Base-by-base conservation (phyloP, 1,139 yeast species). In the Zygosaccharomyces pseudobailii region DNA sequence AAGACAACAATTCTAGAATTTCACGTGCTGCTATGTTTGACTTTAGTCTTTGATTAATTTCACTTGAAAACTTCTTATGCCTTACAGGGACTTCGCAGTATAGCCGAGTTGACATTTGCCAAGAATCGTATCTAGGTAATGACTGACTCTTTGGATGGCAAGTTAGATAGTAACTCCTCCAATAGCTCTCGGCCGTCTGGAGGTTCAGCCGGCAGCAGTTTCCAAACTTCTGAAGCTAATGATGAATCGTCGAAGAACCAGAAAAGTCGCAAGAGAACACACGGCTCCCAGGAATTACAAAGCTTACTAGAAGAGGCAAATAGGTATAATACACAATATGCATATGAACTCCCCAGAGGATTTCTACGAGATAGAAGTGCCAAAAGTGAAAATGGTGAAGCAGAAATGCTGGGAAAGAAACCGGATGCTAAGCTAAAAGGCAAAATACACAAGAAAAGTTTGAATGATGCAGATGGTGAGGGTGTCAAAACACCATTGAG, bases 251-350 rank as follows among this genome's bases (percentile, higher is more conserved):
- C 13, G 19, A 30, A 30, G 33, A 10, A 6, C 13, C 33, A 30
- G 7, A 30, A n/a, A 19, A 30, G 19, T 5, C 33, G 33, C 32
- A 43, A 36, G 23, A 38, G 32, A 32, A 28, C 35, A 7, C 45
- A 39, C 28, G 38, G 27, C 17, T 42, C 45, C 9, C 32, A 22
- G 8, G 39, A 43, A 27, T 36, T 59, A 34, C 50, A 53, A 37
- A 42, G 48, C 21, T 53, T 72, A 31, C 42, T 69, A 2, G 66
- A 66, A 19, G 72, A 68, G 47, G 68, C 71, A 0, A 68, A 57
- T 40, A 70, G 70, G 65, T 71, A 68, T 46, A 60, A 65, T 27
- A 62, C 71, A 4, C 56, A 57, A n/a, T 59, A 59, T 34, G 67
- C 59, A 24, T 59, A 50, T 43, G 37, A 52, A n/a, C 45, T 59